Evolutionary conservation across 805 yeast genomes (phyloP), one percentile per base, ranked within the genome.

Genomic region (Saccharomycopsis olivae): DNA sequence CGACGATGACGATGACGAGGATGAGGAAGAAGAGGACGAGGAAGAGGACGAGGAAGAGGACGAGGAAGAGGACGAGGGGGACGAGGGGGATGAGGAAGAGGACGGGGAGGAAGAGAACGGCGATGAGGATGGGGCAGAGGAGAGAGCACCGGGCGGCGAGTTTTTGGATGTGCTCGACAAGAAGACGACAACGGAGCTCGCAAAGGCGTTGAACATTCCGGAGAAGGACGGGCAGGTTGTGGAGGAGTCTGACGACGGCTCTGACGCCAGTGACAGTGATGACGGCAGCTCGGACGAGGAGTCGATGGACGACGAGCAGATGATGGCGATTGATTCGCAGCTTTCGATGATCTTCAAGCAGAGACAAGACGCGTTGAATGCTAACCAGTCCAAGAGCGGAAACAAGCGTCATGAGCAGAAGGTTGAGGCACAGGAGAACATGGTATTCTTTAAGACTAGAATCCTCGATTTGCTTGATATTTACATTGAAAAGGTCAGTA

Each of bases 301-400:
- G 41, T 61, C 58, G 44, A 61, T 60, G 29, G 59, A 61, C 35
- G 65, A 60, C 39, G 55, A 88, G 51, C 87, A 87, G 56, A 89
- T 89, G 97, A 76, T 87, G 78, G 94, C 88, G 16, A 71, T 89
- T 51, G 97, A 89, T 55, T 82, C 69, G 17, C 92, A 86, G 46
- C 63, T 89, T 23, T 73, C 96, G 0, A 70, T 69, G 39, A 89
- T 89, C 40, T 89, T 89, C 68, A 74, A 80, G 52, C 89, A 86
- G 51, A 73, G 96, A 51, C 75, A 77, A 49, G 76, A 73, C 45
- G 81, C 83, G 0, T 57, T 85, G 39, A 59, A 73, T 8, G 55
- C 54, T 5, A 49, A 64, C 19, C 62, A 64, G 24, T 60, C 71
- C 2, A 53, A 61, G n/a, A 70, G 70, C 4, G 87, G 87, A 25